These are phyloP conservation scores for Heimioporus sp. DNA, from an alignment of 768 basidiomycete genomes.

Conservation along the genomic window DNA sequence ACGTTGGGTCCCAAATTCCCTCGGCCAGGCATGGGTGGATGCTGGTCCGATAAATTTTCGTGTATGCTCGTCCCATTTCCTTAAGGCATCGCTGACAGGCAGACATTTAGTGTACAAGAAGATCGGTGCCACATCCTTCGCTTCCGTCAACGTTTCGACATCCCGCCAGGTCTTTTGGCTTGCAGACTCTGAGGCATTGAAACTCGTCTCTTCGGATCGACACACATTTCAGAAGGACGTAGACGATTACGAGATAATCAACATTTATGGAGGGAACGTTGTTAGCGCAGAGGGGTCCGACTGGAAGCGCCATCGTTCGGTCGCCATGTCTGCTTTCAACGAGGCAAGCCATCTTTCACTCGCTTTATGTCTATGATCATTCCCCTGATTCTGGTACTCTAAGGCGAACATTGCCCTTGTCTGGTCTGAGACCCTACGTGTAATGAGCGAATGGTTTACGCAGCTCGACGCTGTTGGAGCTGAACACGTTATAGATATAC, in stretches of 20 bases:
- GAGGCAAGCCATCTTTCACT: conserved; percentile 32
- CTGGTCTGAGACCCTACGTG: conserved; percentile 43
- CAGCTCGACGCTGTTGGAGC: conserved; percentile 28
- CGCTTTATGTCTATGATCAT: too few relatives aligned
- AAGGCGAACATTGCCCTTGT: conserved; percentile 49
- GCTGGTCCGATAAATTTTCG: conserved; percentile 34
- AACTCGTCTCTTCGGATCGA: conserved; percentile 32
- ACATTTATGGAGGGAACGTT: conserved; percentile 47
- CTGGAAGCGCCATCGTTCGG: conserved; percentile 47
- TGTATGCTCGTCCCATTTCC: conserved; percentile 24
- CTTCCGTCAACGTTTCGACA: conserved; percentile 33
- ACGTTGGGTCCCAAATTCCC: conserved; percentile 34
- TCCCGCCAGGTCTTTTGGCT: conserved; percentile 39
- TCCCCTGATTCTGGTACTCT: background rate
- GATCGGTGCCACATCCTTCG: conserved; percentile 39
- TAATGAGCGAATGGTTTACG: conserved; percentile 42
- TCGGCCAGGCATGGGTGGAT: conserved; percentile 31
- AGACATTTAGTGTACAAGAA: conserved; percentile 10
- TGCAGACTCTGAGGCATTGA: conserved; percentile 43
- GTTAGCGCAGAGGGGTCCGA: conserved; percentile 40
- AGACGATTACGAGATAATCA: conserved; percentile 38
- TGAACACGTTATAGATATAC: conserved; percentile 20
- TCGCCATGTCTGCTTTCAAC: conserved; percentile 49
- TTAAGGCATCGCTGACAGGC: conserved; percentile 2
- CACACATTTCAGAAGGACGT: conserved; percentile 40